Conservation (phyloP, 805 yeast species). For the Cyberlindnera petersonii region DNA sequence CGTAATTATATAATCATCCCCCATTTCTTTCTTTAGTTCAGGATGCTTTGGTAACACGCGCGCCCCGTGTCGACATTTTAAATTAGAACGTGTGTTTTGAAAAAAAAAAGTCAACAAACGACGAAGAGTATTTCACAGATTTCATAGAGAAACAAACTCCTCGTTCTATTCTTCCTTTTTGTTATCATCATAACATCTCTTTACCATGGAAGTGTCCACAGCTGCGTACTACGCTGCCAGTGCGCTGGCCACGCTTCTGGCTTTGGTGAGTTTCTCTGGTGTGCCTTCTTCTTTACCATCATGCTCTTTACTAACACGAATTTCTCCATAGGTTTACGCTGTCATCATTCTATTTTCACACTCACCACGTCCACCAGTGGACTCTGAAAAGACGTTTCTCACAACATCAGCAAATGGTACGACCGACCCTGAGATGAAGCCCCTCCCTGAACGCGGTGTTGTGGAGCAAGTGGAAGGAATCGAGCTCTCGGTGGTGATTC, state of each 20-base stretch:
- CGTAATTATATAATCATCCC: too few species aligned
- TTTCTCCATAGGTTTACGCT: conserved; percentile 11
- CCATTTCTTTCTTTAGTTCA: too few species aligned
- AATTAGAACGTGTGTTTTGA: too few species aligned
- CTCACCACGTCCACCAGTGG: conserved; percentile 52
- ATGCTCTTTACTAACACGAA: neutral
- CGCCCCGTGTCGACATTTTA: too few species aligned
- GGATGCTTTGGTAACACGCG: too few species aligned
- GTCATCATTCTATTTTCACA: conserved; percentile 46
- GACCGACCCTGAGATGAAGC: conserved; percentile 33
- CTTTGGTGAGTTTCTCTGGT: conserved; percentile 5
- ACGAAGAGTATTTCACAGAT: too few species aligned
- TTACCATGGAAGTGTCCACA: neutral
- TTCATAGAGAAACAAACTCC: too few species aligned
- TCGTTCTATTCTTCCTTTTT: too few species aligned
- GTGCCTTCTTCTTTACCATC: neutral
- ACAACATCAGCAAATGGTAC: conserved; percentile 33
- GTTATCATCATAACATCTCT: too few species aligned
- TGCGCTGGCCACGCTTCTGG: conserved; percentile 4
- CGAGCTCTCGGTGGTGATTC: conserved; percentile 74
- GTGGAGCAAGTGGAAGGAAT: conserved; percentile 33
- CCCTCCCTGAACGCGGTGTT: conserved; percentile 26
- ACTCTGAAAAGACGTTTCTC: conserved; percentile 50
- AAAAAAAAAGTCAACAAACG: too few species aligned
- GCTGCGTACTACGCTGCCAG: conserved; percentile 1